Conservation (phyloP, 257 asterid species). For the Plantago elongata region DNA sequence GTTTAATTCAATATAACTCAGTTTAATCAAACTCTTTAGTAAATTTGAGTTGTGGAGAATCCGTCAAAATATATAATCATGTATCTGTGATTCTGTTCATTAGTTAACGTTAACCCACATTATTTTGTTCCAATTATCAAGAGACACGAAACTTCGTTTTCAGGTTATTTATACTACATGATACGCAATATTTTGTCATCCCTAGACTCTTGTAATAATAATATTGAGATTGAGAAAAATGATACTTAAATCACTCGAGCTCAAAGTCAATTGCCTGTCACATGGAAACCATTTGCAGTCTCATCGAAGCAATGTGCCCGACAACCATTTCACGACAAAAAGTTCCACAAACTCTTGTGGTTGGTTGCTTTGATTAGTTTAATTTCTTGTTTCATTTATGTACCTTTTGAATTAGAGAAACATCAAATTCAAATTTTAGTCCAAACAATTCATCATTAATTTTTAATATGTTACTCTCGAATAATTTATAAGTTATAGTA, state of each 20-base stretch:
- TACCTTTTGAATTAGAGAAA: no score
- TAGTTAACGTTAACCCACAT: slow-evolving; percentile 17
- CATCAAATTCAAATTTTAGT: no score
- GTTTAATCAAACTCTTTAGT: no score
- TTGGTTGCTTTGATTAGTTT: not conserved
- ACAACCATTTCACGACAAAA: slow-evolving; percentile 15
- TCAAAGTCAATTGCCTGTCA: slow-evolving; percentile 31
- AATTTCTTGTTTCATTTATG: not conserved
- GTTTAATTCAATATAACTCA: no score
- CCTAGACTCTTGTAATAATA: no score
- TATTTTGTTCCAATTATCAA: slow-evolving; percentile 24
- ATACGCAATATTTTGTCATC: not conserved
- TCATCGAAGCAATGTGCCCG: slow-evolving; percentile 20
- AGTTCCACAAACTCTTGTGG: slow-evolving; percentile 8
- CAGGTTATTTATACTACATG: slow-evolving; percentile 6
- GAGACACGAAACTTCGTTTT: slow-evolving; percentile 24
- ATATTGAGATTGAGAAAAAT: no score
- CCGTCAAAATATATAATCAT: no score
- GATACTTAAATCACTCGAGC: not conserved
- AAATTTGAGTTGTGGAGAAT: no score
- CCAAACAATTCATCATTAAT: no score
- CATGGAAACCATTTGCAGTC: slow-evolving; percentile 23
- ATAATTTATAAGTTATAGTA: no score
- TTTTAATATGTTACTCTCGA: no score
- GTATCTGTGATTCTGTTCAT: no score